phyloP scores from a whole-genome alignment of 805 yeast genomes.

The Candida easanensis region DNA sequence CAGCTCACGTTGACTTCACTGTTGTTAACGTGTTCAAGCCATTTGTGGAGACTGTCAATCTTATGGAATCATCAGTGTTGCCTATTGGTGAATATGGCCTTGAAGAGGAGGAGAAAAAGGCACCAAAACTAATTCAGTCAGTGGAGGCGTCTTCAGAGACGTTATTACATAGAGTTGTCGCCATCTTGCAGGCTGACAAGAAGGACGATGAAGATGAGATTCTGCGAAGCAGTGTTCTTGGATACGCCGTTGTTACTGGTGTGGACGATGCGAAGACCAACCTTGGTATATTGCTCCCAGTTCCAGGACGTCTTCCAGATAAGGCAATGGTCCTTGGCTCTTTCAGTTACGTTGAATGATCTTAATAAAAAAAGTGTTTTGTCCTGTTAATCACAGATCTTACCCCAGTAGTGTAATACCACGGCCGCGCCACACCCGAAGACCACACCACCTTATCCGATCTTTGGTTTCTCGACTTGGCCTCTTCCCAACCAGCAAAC shows the following conservation, averaged over 20 bases:
- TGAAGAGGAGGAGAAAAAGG: slow-evolving; percentile 28
- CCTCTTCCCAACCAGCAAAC: background rate
- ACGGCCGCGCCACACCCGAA: background rate
- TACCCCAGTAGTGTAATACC: too few species aligned
- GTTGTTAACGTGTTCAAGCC: slow-evolving; percentile 66
- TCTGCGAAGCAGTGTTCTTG: slow-evolving; percentile 59
- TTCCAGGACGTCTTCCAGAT: slow-evolving; percentile 82
- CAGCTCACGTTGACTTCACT: slow-evolving; percentile 66
- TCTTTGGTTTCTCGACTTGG: background rate
- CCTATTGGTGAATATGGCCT: slow-evolving; percentile 28
- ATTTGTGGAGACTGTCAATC: slow-evolving; percentile 11
- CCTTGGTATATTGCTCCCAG: slow-evolving; percentile 74
- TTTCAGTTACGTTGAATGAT: slow-evolving; percentile 75
- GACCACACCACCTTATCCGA: background rate
- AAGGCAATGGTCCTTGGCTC: slow-evolving; percentile 72
- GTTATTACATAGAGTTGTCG: slow-evolving; percentile 75
- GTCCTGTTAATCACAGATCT: too few species aligned
- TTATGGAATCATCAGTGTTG: slow-evolving; percentile 23
- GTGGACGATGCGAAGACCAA: slow-evolving; percentile 74
- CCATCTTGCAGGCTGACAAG: slow-evolving; percentile 51
- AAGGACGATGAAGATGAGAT: slow-evolving; percentile 47
- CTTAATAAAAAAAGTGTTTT: background rate
- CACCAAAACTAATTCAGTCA: slow-evolving; percentile 25
- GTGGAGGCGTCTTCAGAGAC: slow-evolving; percentile 49
- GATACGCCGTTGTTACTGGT: slow-evolving; percentile 57